Evolutionary conservation across 2,329 filamentous ascomycete species (phyloP).

Genomic region (Blastomyces silverae): DNA sequence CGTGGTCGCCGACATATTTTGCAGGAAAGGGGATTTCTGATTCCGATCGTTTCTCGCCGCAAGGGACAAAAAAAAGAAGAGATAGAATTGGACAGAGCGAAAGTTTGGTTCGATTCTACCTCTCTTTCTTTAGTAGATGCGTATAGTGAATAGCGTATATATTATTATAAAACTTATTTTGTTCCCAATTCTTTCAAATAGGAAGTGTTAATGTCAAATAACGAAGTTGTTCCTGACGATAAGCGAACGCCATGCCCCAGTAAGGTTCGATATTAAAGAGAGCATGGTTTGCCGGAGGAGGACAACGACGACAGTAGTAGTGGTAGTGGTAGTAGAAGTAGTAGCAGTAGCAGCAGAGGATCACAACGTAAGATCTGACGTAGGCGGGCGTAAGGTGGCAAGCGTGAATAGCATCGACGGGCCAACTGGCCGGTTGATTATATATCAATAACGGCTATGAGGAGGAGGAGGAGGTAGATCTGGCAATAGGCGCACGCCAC

Average conservation of each 20-base stretch:
- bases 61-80: not conserved
- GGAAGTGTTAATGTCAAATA: constrained; percentile 4
- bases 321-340: not conserved
- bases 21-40: not conserved
- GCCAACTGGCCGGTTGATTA: not conserved
- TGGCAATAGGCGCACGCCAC: not conserved
- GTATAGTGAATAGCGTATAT: not conserved
- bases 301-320: not conserved
- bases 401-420: not conserved
- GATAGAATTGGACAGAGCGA: not conserved
- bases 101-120: too few species aligned
- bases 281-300: constrained; percentile 7
- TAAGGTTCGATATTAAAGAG: not conserved
- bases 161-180: not conserved
- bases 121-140: not conserved
- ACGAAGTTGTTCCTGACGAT: not conserved
- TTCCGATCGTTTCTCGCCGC: not conserved
- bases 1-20: constrained; percentile 26
- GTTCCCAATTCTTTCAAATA: not conserved
- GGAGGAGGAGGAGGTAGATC: not conserved
- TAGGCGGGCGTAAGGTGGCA: not conserved
- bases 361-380: not conserved
- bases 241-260: constrained; percentile 8
- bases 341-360: not conserved
- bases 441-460: not conserved